Percentiles rank a stretch among this genome's conserved stretches.
These are phyloP conservation scores for Sporothrix mexicana DNA, from an alignment of 2,329 filamentous ascomycete species.

Conservation along the genomic window DNA sequence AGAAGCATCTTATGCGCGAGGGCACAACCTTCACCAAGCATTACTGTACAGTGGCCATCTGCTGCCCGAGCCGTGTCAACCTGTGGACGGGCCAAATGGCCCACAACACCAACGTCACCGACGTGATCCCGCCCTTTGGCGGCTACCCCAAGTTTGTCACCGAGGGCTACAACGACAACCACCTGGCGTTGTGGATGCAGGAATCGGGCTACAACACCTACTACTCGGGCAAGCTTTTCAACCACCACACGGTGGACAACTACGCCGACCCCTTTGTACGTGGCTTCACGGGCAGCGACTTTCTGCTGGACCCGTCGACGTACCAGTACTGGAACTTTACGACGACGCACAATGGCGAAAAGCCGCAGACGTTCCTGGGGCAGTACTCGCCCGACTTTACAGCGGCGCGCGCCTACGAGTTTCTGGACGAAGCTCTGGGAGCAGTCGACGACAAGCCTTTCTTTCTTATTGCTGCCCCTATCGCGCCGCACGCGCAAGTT, in stretches of 20 bases:
- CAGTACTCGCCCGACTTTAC: constrained; percentile 47
- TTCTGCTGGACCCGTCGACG: constrained; percentile 65
- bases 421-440: constrained; percentile 61
- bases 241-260: constrained; percentile 64
- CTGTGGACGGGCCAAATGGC: constrained; percentile 70
- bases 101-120: constrained; percentile 70
- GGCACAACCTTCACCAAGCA: constrained; percentile 67
- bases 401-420: constrained; percentile 12
- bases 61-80: constrained; percentile 70
- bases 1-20: constrained; percentile 52
- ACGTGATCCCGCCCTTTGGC: constrained; percentile 61
- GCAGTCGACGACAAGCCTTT: constrained; percentile 61
- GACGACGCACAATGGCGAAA: constrained; percentile 60
- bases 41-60: constrained; percentile 69
- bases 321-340: constrained; percentile 68
- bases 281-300: constrained; percentile 64
- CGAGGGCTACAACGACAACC: constrained; percentile 69
- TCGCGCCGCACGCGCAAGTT: constrained; percentile 68
- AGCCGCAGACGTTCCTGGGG: constrained; percentile 60
- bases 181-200: constrained; percentile 73
- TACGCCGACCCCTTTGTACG: constrained; percentile 63
- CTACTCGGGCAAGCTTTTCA: constrained; percentile 68
- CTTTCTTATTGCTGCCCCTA: constrained; percentile 69
- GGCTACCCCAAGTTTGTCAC: constrained; percentile 70
- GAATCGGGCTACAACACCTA: constrained; percentile 71